Evolutionary conservation across 2,329 filamentous ascomycete species (phyloP).

Genomic region (Paecilomyces dactylethromorphus): DNA sequence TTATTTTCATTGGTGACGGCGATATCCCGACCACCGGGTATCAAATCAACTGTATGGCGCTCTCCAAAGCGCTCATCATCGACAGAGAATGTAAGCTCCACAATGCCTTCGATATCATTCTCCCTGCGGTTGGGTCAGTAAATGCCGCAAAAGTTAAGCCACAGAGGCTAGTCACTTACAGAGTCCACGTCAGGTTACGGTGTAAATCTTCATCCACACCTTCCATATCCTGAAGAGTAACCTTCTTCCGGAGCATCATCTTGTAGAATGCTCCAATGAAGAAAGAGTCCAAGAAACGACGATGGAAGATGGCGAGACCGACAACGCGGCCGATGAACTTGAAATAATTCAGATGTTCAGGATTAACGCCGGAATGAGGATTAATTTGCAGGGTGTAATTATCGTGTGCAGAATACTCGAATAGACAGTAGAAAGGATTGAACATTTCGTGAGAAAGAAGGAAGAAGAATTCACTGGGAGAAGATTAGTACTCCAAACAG

Average conservation of each 20-base stretch:
- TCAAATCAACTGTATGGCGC: slow-evolving; percentile 87
- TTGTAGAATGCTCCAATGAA: slow-evolving; percentile 99
- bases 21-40: slow-evolving; percentile 81
- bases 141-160: background rate
- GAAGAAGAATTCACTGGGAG: slow-evolving; percentile 90
- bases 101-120: slow-evolving; percentile 90
- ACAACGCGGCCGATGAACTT: slow-evolving; percentile 98
- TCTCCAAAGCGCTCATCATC: slow-evolving; percentile 97
- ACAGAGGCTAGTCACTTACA: slow-evolving; percentile 46
- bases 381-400: slow-evolving; percentile 99
- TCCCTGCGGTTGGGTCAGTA: slow-evolving; percentile 47
- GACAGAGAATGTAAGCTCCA: slow-evolving; percentile 93
- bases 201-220: slow-evolving; percentile 98
- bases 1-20: slow-evolving; percentile 99
- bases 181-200: slow-evolving; percentile 90
- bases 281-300: slow-evolving; percentile 95
- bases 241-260: slow-evolving; percentile 94
- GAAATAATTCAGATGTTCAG: slow-evolving; percentile 98
- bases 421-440: slow-evolving; percentile 98
- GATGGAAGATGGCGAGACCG: slow-evolving; percentile 94
- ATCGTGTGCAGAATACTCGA: slow-evolving; percentile 99
- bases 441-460: slow-evolving; percentile 99
- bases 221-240: slow-evolving; percentile 92
- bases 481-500: slow-evolving; percentile 18
- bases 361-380: slow-evolving; percentile 97